Percentiles rank a stretch among this genome's conserved stretches.
Evolutionary conservation across 1,139 yeast species (phyloP).

Genomic region (Saccharomycopsis phalli): DNA sequence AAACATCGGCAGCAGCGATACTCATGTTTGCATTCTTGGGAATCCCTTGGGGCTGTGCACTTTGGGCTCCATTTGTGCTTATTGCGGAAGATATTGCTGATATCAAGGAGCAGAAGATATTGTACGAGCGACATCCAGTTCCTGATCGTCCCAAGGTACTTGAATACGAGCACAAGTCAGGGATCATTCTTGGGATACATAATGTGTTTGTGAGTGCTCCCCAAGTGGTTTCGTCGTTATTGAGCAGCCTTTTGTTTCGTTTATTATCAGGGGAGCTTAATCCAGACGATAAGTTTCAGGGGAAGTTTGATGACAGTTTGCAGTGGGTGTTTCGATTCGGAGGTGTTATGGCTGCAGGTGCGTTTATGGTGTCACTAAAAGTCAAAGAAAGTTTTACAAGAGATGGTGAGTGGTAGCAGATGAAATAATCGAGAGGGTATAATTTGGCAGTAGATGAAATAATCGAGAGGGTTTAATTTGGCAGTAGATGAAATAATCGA

Average conservation of each 20-base stretch:
- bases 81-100: conserved; percentile 41
- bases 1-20: conserved; percentile 31
- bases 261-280: conserved; percentile 22
- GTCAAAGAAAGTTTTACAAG: conserved; percentile 28
- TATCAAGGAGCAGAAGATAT: conserved; percentile 30
- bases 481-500: too few relatives aligned
- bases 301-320: conserved; percentile 30
- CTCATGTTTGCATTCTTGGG: conserved; percentile 36
- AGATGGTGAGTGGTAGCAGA: too few relatives aligned
- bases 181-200: conserved; percentile 39
- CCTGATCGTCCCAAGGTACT: not conserved
- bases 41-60: conserved; percentile 42
- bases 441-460: too few relatives aligned
- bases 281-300: conserved; percentile 20
- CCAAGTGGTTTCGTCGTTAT: conserved; percentile 36
- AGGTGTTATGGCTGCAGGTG: conserved; percentile 36
- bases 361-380: conserved; percentile 29
- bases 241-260: conserved; percentile 33
- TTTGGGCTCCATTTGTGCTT: conserved; percentile 44
- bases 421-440: too few relatives aligned
- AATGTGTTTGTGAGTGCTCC: conserved; percentile 43
- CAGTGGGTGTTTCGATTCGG: conserved; percentile 44
- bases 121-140: too few relatives aligned
- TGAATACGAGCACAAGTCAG: conserved; percentile 36
- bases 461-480: too few relatives aligned